Conservation (phyloP, 441 rosid genomes). For the Melastoma candidum region DNA sequence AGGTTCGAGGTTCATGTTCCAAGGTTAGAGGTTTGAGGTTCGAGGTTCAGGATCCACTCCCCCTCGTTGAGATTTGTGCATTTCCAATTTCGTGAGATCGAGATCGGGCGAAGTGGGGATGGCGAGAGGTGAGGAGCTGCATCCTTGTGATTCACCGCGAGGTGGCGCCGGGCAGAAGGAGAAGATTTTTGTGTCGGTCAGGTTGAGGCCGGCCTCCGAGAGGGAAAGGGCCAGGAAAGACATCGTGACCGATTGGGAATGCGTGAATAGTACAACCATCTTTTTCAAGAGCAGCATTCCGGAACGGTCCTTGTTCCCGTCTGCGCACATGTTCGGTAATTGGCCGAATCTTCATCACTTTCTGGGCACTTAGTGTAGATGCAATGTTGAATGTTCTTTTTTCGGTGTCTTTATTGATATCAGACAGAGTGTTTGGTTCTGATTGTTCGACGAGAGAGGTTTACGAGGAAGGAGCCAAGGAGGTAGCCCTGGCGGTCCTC, state of each 20-base stretch:
- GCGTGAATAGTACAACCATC: slow-evolving; percentile 14
- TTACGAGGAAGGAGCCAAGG: too few relatives aligned
- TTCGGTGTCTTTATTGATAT: too few relatives aligned
- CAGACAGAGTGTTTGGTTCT: too few relatives aligned
- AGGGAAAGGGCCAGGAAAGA: slow-evolving; percentile 9
- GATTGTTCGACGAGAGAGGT: too few relatives aligned
- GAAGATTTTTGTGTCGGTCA: slow-evolving; percentile 13
- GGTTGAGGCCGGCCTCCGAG: slow-evolving; percentile 14
- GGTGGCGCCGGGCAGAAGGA: slow-evolving; percentile 8
- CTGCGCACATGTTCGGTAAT: slow-evolving; percentile 13
- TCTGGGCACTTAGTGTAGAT: too few relatives aligned
- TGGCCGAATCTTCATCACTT: neutral
- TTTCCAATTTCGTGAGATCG: too few relatives aligned
- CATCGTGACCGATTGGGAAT: slow-evolving; percentile 14
- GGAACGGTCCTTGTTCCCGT: slow-evolving; percentile 12
- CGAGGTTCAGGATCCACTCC: too few relatives aligned
- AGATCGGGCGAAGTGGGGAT: neutral
- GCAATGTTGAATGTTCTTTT: too few relatives aligned
- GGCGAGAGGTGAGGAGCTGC: slow-evolving; percentile 4
- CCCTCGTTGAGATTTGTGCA: too few relatives aligned
- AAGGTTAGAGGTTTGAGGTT: too few relatives aligned
- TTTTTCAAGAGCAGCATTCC: slow-evolving; percentile 12
- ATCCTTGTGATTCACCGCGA: slow-evolving; percentile 2
- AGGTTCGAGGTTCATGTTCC: too few relatives aligned
- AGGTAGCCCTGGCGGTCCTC: too few relatives aligned